Conservation (phyloP, 208 protist species). For the Leishmania major region DNA sequence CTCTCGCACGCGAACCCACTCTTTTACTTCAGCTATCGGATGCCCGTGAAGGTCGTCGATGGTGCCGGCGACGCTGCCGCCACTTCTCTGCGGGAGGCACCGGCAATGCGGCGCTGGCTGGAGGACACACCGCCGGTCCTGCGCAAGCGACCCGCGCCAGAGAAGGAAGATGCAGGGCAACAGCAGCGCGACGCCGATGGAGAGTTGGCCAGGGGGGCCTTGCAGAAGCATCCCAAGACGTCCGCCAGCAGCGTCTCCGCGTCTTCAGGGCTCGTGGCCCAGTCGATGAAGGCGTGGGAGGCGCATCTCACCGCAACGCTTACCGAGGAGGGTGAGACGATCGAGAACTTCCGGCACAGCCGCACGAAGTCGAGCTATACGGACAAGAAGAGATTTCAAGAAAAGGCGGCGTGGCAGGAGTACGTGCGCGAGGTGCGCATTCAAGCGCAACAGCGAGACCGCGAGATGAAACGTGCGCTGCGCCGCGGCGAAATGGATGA, state of each 20-base stretch:
- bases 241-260: slow-evolving; percentile 11
- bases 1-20: slow-evolving; percentile 23
- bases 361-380: slow-evolving; percentile 60
- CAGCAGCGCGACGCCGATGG: not conserved
- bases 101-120: slow-evolving; percentile 21
- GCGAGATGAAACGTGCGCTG: slow-evolving; percentile 51
- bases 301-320: slow-evolving; percentile 51
- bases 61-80: not conserved
- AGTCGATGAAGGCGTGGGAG: slow-evolving; percentile 72
- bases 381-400: slow-evolving; percentile 64
- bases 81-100: not conserved
- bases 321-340: slow-evolving; percentile 64
- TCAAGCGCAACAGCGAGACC: slow-evolving; percentile 51
- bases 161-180: not conserved
- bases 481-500: slow-evolving; percentile 52
- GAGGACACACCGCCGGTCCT: not conserved
- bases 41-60: slow-evolving; percentile 4
- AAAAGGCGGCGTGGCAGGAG: slow-evolving; percentile 71
- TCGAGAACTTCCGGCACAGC: slow-evolving; percentile 68
- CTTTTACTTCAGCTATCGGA: slow-evolving; percentile 29
- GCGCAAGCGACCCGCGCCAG: slow-evolving; percentile 5
- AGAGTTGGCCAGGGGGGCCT: not conserved
- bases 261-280: slow-evolving; percentile 56
- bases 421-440: slow-evolving; percentile 61
- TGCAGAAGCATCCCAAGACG: slow-evolving; percentile 31